Evolutionary conservation across 139 green algal genomes (phyloP).

Genomic region (Mychonastes homosphaera): DNA sequence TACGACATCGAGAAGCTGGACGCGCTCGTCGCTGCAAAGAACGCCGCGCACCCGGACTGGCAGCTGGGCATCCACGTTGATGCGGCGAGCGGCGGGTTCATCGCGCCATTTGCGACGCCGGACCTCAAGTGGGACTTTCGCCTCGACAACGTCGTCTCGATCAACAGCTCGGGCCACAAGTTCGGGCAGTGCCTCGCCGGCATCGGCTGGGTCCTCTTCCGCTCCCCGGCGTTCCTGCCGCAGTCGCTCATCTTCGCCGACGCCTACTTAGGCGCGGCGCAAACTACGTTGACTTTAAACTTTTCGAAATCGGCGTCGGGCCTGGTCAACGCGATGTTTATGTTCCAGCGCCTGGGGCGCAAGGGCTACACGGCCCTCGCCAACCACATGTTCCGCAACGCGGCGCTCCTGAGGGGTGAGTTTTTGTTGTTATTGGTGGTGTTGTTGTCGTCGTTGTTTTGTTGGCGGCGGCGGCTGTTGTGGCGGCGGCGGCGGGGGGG

Average conservation of each 20-base stretch:
- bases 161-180: constrained; percentile 62
- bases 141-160: constrained; percentile 49
- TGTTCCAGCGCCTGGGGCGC: constrained; percentile 52
- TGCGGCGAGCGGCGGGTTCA: constrained; percentile 49
- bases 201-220: constrained; percentile 54
- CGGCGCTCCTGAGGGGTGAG: background rate
- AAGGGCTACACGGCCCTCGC: constrained; percentile 54
- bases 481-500: background rate
- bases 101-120: constrained; percentile 59
- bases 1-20: constrained; percentile 49
- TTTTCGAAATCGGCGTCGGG: constrained; percentile 40
- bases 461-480: background rate
- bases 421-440: background rate
- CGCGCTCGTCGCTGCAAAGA: constrained; percentile 20
- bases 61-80: constrained; percentile 60
- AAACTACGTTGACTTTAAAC: constrained; percentile 62
- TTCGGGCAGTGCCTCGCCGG: constrained; percentile 46
- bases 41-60: constrained; percentile 36
- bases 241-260: constrained; percentile 11
- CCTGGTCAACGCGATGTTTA: constrained; percentile 19
- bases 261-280: constrained; percentile 11
- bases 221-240: constrained; percentile 29
- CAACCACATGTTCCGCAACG: constrained; percentile 31
- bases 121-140: constrained; percentile 60
- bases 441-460: background rate